Evolutionary conservation across 2,329 filamentous ascomycete species (phyloP), one percentile per base, ranked within the genome.

Genomic region (Colletotrichum sansevieriae): DNA sequence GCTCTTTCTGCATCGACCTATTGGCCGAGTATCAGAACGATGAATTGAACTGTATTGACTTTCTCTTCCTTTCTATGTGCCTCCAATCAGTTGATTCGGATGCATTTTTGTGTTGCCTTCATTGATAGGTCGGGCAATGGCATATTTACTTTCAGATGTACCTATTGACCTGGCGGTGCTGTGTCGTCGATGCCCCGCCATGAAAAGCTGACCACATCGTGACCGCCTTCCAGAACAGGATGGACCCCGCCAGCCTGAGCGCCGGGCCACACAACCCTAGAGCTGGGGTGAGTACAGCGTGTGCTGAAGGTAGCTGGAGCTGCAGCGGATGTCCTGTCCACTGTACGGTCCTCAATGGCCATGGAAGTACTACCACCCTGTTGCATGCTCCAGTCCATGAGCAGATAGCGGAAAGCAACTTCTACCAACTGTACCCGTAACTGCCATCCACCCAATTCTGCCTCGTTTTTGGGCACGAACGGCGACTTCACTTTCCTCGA

Each of bases 201-300:
- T 55, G n/a, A 29, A 44, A 55, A 63, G 56, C 33, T 41, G 37
- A 15, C 11, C 11, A 4, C 2, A 3, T 9, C 2, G 8, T 54
- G 57, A 63, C 63, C 58, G 63, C 63, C 47, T 66, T 46, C 63
- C 41, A 7, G 3, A 10, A 55, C 15, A 13, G 15, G n/a, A 29
- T n/a, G 15, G 3, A 60, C 63, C 63, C 55, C 63, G 22, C 63
- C 63, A 15, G 29, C 20, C 8, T 25, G 22, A 22, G 33, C 61
- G 51, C 51, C 20, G 51, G 61, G 61, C 61, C 61, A 49, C 60
- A 63, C 61, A 63, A 49, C 61, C 61, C 61, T 63, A 63, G 41
- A 41, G n/a, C 29, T 29, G 29, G 29, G 29, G 29, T 29, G 12
- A 20, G 9, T 8, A 46, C 33, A 41, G n/a, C 5, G 8, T 22